Evolutionary conservation across 257 asterid species (phyloP).

Genomic region (Parsonsia alboflavescens): DNA sequence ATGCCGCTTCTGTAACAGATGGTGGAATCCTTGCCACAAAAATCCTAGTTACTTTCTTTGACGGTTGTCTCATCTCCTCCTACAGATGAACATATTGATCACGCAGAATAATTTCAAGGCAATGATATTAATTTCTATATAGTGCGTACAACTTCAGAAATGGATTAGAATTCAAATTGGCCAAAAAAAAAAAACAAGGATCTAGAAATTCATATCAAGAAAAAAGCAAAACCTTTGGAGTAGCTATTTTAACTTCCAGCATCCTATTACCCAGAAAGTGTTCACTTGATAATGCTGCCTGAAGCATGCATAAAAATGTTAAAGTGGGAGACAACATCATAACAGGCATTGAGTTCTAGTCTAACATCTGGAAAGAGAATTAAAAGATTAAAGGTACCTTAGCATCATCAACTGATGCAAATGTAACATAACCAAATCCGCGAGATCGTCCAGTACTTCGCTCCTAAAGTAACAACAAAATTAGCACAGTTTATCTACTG

Average conservation of each 20-base stretch:
- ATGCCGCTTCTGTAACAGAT: slow-evolving; percentile 77
- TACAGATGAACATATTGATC: slow-evolving; percentile 18
- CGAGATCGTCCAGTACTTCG: slow-evolving; percentile 95
- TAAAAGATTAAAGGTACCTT: slow-evolving; percentile 40
- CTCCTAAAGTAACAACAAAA: slow-evolving; percentile 46
- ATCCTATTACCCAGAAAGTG: slow-evolving; percentile 80
- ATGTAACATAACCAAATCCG: slow-evolving; percentile 96
- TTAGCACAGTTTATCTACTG: not conserved
- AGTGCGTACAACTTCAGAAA: not conserved
- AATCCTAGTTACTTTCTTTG: slow-evolving; percentile 89
- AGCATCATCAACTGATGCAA: slow-evolving; percentile 72
- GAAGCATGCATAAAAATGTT: slow-evolving; percentile 21
- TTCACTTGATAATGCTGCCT: slow-evolving; percentile 78
- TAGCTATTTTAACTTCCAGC: slow-evolving; percentile 96
- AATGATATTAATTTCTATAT: not conserved
- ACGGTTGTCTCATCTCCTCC: slow-evolving; percentile 97
- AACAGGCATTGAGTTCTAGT: not conserved
- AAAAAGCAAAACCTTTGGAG: slow-evolving; percentile 70
- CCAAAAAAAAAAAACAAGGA: not conserved
- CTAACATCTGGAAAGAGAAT: not conserved
- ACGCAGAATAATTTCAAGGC: not conserved
- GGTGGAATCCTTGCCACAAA: slow-evolving; percentile 92
- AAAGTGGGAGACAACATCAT: slow-evolving; percentile 5
- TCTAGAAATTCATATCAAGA: not conserved
- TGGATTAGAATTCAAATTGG: not conserved